A percentile compares a stretch with the other conserved stretches of the same genome.
These are phyloP conservation scores for Boletus subcaerulescens DNA, from an alignment of 768 basidiomycete species.

Conservation along the genomic window DNA sequence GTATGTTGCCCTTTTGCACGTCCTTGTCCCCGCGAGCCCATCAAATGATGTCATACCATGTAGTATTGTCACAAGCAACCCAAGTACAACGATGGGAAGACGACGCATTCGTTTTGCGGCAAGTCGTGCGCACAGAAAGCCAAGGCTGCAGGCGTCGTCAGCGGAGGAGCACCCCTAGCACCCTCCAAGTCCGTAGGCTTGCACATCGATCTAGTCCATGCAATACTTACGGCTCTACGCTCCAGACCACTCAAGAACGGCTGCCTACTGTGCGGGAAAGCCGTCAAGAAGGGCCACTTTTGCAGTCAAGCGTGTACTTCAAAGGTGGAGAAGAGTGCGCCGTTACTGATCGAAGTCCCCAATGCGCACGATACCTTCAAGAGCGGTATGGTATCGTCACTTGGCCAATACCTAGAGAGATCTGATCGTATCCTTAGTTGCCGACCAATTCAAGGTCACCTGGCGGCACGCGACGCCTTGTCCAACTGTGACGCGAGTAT, in stretches of 20 bases:
- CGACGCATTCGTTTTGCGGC: conserved; percentile 60
- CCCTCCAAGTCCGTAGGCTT: conserved; percentile 32
- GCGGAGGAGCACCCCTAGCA: conserved; percentile 22
- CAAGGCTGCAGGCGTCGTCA: conserved; percentile 26
- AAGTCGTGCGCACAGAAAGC: conserved; percentile 59
- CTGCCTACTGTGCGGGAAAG: conserved; percentile 62
- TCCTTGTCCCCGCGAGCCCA: background rate
- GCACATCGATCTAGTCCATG: conserved; percentile 19
- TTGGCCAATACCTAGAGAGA: background rate
- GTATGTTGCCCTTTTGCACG: conserved; percentile 35
- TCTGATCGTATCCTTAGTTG: conserved; percentile 37
- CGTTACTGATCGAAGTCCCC: conserved; percentile 59
- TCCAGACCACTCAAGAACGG: conserved; percentile 37
- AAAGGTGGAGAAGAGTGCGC: conserved; percentile 52
- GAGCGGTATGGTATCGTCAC: conserved; percentile 45
- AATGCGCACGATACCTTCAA: conserved; percentile 59
- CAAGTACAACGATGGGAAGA: conserved; percentile 56
- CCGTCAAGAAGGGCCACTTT: conserved; percentile 61
- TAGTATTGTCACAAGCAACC: conserved; percentile 61
- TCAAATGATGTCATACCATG: conserved; percentile 1
- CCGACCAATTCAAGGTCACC: conserved; percentile 64
- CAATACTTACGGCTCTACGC: conserved; percentile 32
- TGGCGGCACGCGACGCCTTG: conserved; percentile 63
- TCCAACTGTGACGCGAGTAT: conserved; percentile 57
- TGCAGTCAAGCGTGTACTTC: conserved; percentile 55